phyloP scores from a whole-genome alignment of 768 basidiomycete genomes.

The Thelephora aurantiotincta region DNA sequence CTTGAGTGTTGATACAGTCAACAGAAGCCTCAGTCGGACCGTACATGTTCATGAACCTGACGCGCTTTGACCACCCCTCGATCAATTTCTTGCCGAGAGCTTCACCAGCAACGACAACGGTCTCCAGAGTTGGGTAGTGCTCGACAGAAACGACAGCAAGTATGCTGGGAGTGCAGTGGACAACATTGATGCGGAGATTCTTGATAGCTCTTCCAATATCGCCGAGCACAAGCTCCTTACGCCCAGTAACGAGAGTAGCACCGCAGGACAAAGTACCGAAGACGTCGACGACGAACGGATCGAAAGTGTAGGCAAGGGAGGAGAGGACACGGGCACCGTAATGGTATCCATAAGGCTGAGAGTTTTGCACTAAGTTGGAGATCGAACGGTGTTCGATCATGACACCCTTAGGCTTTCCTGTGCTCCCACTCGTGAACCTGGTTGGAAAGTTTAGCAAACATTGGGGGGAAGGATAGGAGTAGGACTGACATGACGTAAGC shows the following conservation, averaged over 20 bases:
- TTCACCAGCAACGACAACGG: constrained; percentile 15
- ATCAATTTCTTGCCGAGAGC: constrained; percentile 10
- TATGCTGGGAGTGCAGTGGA: constrained; percentile 19
- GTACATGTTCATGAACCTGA: constrained; percentile 19
- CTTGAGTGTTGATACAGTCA: constrained; percentile 16
- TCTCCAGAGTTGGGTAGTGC: constrained; percentile 15
- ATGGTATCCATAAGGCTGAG: constrained; percentile 9
- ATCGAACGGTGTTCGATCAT: constrained; percentile 10
- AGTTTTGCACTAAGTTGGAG: constrained; percentile 9
- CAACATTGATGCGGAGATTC: constrained; percentile 13
- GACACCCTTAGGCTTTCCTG: constrained; percentile 13
- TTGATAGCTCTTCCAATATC: constrained; percentile 16
- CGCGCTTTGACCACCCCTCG: constrained; percentile 13
- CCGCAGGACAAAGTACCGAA: constrained; percentile 11
- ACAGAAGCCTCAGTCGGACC: constrained; percentile 20
- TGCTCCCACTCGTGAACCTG: constrained; percentile 12
- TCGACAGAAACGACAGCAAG: constrained; percentile 14
- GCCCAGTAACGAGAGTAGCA: constrained; percentile 9
- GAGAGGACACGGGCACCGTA: constrained; percentile 15
- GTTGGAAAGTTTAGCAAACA: background rate
- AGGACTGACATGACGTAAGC: constrained; percentile 15
- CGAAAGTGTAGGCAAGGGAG: constrained; percentile 18
- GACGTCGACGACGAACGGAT: constrained; percentile 10
- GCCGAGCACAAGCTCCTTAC: constrained; percentile 15
- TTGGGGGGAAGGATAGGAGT: background rate